Base-by-base conservation (phyloP, 805 yeast species). In the Wickerhamiella vanderwaltii region DNA sequence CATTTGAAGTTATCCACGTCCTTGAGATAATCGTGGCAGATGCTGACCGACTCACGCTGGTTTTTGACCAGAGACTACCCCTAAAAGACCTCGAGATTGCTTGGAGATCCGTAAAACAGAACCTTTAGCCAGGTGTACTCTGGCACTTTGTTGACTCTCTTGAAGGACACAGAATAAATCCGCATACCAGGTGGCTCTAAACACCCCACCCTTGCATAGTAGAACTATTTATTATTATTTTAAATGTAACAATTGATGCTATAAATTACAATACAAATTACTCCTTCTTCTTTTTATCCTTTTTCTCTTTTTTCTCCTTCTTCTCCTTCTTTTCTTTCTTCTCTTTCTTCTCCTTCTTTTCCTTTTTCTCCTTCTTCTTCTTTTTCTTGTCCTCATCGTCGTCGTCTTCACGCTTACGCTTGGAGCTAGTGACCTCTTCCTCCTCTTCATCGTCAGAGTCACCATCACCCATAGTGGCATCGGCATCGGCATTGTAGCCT, bases 401-500 rank as follows among this genome's bases (percentile, higher is more conserved):
- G 29, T 43, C 45, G 13, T 41, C 34, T 17, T 39, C 28, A 19
- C 22, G 24, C 46, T 42, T 41, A 15, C 34, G 33, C 32, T 28
- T 28, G 29, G 32, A 29, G 29, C 38, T 33, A 34, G 36, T 12
- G 35, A 25, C 19, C 24, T 38, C 41, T 28, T 26, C 45, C 22
- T 28, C 40, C 18, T 20, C 41, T 17, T 29, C 43, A 30, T 19
- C 39, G 5, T 25, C 44, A 15, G 26, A 13, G 20, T 36, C 45
- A 19, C 33, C 17, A 6, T 52, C 54, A 16, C 48, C 55, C 35
- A 82, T 67, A 4, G 77, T 79, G 43, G 87, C 75, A 61, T 93
- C 98, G 35, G 96, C 97, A 61, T 87, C 97, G 30, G 84, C 93
- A 58, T 88, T 91, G 68, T 91, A 91, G 44, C 88, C 82, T 62